Percentiles rank a stretch among this genome's conserved stretches.
Conservation (phyloP, 2,329 filamentous ascomycete species). For the Aspergillus sp. region DNA sequence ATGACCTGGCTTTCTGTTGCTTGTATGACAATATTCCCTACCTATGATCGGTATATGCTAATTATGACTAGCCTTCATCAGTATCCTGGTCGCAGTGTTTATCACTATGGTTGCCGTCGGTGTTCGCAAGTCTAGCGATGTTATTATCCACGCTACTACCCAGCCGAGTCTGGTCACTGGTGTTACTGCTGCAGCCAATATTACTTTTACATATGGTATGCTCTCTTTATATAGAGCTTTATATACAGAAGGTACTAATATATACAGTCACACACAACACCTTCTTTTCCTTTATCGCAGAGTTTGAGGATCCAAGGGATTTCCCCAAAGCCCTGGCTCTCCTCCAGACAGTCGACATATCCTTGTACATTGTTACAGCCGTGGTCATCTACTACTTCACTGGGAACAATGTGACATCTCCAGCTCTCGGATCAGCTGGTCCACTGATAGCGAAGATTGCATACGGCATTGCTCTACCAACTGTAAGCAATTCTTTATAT, state of each 20-base stretch:
- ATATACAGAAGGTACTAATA: conserved; percentile 46
- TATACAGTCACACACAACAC: conserved; percentile 9
- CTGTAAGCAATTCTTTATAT: conserved; percentile 32
- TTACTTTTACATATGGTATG: conserved; percentile 61
- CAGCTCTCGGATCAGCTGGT: not conserved
- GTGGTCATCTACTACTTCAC: not conserved
- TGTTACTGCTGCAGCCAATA: conserved; percentile 59
- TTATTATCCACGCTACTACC: conserved; percentile 24
- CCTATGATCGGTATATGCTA: too few species aligned
- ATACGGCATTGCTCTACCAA: conserved; percentile 34
- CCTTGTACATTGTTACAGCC: not conserved
- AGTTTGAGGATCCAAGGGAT: conserved; percentile 54
- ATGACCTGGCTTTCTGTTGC: too few species aligned
- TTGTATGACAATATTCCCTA: too few species aligned
- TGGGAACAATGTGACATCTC: not conserved
- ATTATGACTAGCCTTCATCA: too few species aligned
- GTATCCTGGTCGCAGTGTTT: conserved; percentile 55
- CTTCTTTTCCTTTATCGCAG: conserved; percentile 55
- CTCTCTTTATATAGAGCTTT: conserved; percentile 28
- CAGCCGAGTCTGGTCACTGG: conserved; percentile 45
- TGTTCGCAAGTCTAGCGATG: conserved; percentile 35
- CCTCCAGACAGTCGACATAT: conserved; percentile 49
- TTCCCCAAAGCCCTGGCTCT: conserved; percentile 57
- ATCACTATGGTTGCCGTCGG: conserved; percentile 62
- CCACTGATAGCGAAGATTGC: not conserved